Evolutionary conservation across 768 basidiomycete species (phyloP).

Genomic region (Clitopilus passeckerianus): DNA sequence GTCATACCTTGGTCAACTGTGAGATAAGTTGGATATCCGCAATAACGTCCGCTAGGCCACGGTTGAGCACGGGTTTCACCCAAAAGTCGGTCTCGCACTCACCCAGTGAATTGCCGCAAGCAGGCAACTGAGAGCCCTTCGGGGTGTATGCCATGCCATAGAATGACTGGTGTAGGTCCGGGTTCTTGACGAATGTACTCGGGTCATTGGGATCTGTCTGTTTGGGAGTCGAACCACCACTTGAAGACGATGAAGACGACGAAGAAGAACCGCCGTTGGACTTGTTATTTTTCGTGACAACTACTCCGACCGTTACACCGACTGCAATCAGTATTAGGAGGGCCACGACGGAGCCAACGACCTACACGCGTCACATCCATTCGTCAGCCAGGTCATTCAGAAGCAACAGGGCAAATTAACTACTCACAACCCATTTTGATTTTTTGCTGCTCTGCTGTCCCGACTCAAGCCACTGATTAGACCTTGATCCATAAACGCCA

Average conservation of each 20-base stretch:
- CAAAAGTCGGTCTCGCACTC: constrained; percentile 7
- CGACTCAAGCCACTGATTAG: constrained; percentile 14
- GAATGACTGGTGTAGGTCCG: constrained; percentile 66
- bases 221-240: constrained; percentile 3
- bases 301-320: constrained; percentile 49
- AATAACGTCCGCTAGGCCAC: background rate
- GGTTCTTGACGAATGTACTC: constrained; percentile 69
- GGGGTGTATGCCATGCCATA: constrained; percentile 91
- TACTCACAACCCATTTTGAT: constrained; percentile 18
- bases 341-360: constrained; percentile 36
- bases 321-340: constrained; percentile 36
- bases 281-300: constrained; percentile 40
- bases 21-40: constrained; percentile 56
- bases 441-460: constrained; percentile 8
- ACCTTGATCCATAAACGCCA: background rate
- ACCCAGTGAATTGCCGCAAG: constrained; percentile 56
- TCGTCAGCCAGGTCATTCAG: background rate
- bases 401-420: background rate
- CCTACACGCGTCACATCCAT: constrained; percentile 23
- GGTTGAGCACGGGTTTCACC: too few species aligned
- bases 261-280: constrained; percentile 10
- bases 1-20: constrained; percentile 66
- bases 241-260: background rate
- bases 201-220: constrained; percentile 58
- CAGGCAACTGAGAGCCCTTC: constrained; percentile 60